Percentiles rank a stretch among this genome's conserved stretches.
These are phyloP conservation scores for Teratosphaeriaceae sp. DNA, from an alignment of 2,329 filamentous ascomycete species.

Conservation along the genomic window DNA sequence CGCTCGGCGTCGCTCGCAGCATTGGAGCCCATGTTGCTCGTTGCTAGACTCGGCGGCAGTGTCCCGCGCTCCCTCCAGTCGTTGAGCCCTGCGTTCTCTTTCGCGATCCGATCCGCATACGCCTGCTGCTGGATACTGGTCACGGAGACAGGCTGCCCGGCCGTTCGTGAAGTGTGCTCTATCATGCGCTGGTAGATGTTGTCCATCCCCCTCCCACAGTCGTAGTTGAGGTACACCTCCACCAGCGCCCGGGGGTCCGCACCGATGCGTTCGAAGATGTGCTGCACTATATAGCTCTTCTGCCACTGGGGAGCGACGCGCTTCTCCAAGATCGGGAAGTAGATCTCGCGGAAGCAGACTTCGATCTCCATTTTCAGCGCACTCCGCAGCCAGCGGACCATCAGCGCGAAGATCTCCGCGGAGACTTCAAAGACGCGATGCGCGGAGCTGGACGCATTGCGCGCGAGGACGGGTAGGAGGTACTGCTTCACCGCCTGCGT, in stretches of 20 bases:
- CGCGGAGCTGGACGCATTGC: constrained; percentile 91
- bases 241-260: constrained; percentile 83
- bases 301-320: constrained; percentile 80
- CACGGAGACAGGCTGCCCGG: constrained; percentile 69
- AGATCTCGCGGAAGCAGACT: constrained; percentile 96
- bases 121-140: constrained; percentile 73
- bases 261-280: constrained; percentile 74
- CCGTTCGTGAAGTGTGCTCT: constrained; percentile 84
- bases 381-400: constrained; percentile 87
- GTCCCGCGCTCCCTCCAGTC: constrained; percentile 88
- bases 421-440: constrained; percentile 90
- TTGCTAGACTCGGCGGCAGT: constrained; percentile 78
- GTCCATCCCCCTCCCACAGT: constrained; percentile 89
- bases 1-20: constrained; percentile 31
- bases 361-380: constrained; percentile 98
- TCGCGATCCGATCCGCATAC: constrained; percentile 72
- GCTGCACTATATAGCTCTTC: constrained; percentile 78
- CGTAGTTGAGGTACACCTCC: constrained; percentile 96
- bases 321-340: constrained; percentile 83
- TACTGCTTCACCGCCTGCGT: constrained; percentile 96
- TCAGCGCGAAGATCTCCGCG: constrained; percentile 96
- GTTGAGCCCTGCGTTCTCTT: constrained; percentile 33
- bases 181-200: constrained; percentile 96
- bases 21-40: constrained; percentile 57
- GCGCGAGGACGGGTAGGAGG: constrained; percentile 85